Percentiles rank a stretch among this genome's conserved stretches.
Evolutionary conservation across 2,329 filamentous ascomycete species (phyloP).

Genomic region (Colletotrichum plurivorum): DNA sequence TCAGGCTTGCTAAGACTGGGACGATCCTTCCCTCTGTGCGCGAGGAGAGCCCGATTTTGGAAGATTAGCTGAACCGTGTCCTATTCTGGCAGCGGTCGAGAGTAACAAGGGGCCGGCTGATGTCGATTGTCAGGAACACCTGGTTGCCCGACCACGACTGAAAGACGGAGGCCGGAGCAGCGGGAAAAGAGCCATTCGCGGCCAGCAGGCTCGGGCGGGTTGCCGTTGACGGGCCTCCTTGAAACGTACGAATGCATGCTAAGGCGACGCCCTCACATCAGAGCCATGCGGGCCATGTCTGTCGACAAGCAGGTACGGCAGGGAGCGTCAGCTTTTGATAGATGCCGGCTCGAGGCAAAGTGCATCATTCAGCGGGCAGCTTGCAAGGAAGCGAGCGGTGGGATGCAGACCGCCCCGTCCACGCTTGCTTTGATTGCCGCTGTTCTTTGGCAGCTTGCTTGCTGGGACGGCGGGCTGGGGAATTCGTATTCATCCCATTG

Average conservation of each 20-base stretch:
- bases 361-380: slow-evolving; percentile 6
- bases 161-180: slow-evolving; percentile 8
- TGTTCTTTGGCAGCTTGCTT: background rate
- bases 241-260: slow-evolving; percentile 30
- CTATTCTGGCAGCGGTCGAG: slow-evolving; percentile 14
- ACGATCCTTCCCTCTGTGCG: slow-evolving; percentile 25
- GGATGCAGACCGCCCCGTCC: slow-evolving; percentile 24
- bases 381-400: slow-evolving; percentile 25
- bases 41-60: slow-evolving; percentile 1
- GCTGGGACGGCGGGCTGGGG: background rate
- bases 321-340: slow-evolving; percentile 11
- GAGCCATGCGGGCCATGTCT: slow-evolving; percentile 17
- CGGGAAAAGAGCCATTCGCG: slow-evolving; percentile 16
- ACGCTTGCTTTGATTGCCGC: slow-evolving; percentile 14
- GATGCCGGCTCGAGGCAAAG: slow-evolving; percentile 30
- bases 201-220: slow-evolving; percentile 9
- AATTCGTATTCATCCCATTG: slow-evolving; percentile 24
- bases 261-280: slow-evolving; percentile 22
- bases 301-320: slow-evolving; percentile 22
- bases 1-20: slow-evolving; percentile 17
- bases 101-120: background rate
- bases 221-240: slow-evolving; percentile 15
- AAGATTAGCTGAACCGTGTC: slow-evolving; percentile 1
- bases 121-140: slow-evolving; percentile 8
- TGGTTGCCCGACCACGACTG: slow-evolving; percentile 5